Percentiles rank a stretch among this genome's conserved stretches.
Conservation (phyloP, 2,329 filamentous ascomycete genomes). For the Biscogniauxia sp. region DNA sequence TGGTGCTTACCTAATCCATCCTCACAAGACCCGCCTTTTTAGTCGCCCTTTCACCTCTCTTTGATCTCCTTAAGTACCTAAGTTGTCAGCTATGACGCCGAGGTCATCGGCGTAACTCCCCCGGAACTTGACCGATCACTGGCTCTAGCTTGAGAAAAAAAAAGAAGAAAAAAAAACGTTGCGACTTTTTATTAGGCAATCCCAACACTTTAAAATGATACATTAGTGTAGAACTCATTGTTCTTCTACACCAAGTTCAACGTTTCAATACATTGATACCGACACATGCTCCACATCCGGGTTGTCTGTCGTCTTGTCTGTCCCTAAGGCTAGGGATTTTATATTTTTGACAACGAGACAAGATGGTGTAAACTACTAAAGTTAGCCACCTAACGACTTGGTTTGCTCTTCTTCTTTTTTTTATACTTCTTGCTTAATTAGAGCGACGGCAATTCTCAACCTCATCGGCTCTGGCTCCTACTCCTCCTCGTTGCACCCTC, state of each 20-base stretch:
- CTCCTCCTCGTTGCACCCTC: no score
- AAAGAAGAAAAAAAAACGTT: constrained; percentile 16
- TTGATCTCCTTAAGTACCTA: neutral
- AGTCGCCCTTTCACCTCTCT: no score
- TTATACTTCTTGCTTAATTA: no score
- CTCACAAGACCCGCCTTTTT: neutral
- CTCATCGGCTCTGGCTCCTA: no score
- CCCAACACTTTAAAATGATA: constrained; percentile 23
- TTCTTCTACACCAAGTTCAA: constrained; percentile 13
- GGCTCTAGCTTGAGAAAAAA: constrained; percentile 1
- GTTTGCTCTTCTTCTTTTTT: neutral
- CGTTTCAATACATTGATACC: constrained; percentile 5
- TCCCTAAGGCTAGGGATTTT: neutral
- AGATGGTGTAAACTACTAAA: neutral
- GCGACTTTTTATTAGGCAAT: constrained; percentile 20
- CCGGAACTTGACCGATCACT: constrained; percentile 12
- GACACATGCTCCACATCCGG: neutral
- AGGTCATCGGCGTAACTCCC: constrained; percentile 11
- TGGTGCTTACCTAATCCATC: neutral
- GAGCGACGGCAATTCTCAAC: no score
- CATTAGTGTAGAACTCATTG: no score
- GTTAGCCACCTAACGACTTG: neutral
- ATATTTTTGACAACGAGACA: constrained; percentile 1
- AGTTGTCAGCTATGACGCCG: constrained; percentile 24
- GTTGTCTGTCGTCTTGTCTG: neutral